Conservation (phyloP, 1,139 yeast genomes). For the Blastobotrys apis region DNA sequence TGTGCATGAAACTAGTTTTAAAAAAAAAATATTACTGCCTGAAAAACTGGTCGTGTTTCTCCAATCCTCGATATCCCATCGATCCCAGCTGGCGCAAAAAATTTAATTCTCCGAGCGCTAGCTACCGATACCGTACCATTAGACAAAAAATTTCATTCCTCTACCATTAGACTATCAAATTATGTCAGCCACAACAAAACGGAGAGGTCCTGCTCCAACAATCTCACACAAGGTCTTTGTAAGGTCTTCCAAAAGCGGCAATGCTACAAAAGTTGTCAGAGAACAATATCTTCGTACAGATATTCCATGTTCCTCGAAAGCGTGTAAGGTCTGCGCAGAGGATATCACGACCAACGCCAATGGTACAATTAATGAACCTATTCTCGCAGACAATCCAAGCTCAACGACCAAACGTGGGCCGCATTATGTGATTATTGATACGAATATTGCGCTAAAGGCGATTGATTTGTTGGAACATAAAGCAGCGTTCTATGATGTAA, state of each 20-base stretch:
- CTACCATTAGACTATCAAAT: neutral
- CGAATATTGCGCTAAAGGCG: slow-evolving; percentile 83
- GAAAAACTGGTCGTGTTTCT: too few species aligned
- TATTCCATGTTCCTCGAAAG: slow-evolving; percentile 80
- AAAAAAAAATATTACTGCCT: too few species aligned
- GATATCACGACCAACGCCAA: slow-evolving; percentile 39
- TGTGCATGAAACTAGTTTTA: too few species aligned
- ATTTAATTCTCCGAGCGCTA: too few species aligned
- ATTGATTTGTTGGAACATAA: slow-evolving; percentile 82
- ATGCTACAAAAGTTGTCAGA: slow-evolving; percentile 84
- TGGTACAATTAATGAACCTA: slow-evolving; percentile 43
- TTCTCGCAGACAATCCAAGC: slow-evolving; percentile 46
- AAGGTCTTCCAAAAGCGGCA: slow-evolving; percentile 68
- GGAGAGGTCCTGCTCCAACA: slow-evolving; percentile 7
- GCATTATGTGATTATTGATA: slow-evolving; percentile 82
- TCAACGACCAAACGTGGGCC: slow-evolving; percentile 52
- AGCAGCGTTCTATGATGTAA: slow-evolving; percentile 78
- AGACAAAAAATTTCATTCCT: too few species aligned
- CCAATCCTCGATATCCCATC: too few species aligned
- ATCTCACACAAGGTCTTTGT: slow-evolving; percentile 82
- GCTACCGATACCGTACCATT: too few species aligned
- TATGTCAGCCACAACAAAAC: slow-evolving; percentile 1
- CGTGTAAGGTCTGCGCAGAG: slow-evolving; percentile 56
- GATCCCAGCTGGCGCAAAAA: too few species aligned
- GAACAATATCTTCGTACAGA: slow-evolving; percentile 92